Evolutionary conservation across 2,329 filamentous ascomycete genomes (phyloP), one percentile per base, ranked within the genome.

Genomic region (Ophiostoma tasmaniense): DNA sequence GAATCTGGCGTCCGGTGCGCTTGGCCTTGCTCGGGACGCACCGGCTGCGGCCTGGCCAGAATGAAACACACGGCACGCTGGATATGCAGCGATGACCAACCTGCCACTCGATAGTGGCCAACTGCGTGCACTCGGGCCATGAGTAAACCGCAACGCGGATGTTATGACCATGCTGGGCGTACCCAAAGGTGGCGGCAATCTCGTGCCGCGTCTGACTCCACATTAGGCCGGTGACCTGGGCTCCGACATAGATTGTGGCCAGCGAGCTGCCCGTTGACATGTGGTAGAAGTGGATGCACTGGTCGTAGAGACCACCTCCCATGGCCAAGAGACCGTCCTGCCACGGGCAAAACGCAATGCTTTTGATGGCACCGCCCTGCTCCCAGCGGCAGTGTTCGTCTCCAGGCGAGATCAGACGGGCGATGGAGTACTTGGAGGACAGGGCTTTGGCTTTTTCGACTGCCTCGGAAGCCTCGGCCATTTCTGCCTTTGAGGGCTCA

Each of bases 301-400:
- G 92, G 80, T 99, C 94, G 75, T 96, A 96, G 64, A 91, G 94
- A 30, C 95, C 95, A 52, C 95, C 94, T 2, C 95, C 93, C 1
- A 94, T 96, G 17, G 95, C 95, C 52, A 99, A 79, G 4, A 99
- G 84, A 3, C 90, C 90, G 30, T 90, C 87, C 69, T 94, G 90
- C 94, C 93, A 99, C 0, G 95, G 94, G 72, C 94, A 96, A 78
- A 98, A 98, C 1, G 95, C 93, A 73, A 98, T 95, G 39, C 95
- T 95, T 78, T 99, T 99, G 73, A 98, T 91, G 2, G 95, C 95
- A 0, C 94, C 94, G 33, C 87, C 87, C 76, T 99, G 92, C 13
- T 82, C 78, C 86, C 92, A 95, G 39, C 85, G 85, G 76, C 96
- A 88, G 74, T 85, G 89, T 74, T 90, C 87, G 37, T 67, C 69